Evolutionary conservation across 306 rosid genomes (phyloP).

Genomic region (Purshia tridentata): DNA sequence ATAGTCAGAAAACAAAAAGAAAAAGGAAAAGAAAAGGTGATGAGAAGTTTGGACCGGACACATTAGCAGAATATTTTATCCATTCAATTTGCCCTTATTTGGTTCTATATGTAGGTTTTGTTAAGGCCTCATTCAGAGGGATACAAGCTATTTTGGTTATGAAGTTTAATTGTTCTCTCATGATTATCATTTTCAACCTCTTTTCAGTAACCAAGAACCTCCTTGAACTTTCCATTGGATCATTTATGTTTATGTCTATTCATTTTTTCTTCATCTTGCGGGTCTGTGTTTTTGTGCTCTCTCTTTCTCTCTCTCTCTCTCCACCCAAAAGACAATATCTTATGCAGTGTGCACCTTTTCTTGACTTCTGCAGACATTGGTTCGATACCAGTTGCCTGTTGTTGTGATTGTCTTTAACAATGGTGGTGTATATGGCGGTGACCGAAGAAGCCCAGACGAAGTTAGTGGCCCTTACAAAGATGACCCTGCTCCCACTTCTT

Average conservation of each 20-base stretch:
- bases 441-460: conserved; percentile 67
- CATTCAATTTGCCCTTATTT: background rate
- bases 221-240: background rate
- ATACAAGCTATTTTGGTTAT: background rate
- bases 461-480: conserved; percentile 74
- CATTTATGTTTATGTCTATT: background rate
- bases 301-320: background rate
- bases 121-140: background rate
- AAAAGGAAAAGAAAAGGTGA: background rate
- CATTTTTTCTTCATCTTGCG: background rate
- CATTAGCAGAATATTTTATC: background rate
- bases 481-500: conserved; percentile 94
- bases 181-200: background rate
- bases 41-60: background rate
- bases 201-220: background rate
- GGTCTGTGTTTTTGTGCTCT: background rate
- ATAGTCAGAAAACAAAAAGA: background rate
- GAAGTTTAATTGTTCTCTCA: background rate
- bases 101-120: background rate
- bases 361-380: conserved; percentile 68
- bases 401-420: conserved; percentile 94
- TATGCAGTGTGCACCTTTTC: background rate
- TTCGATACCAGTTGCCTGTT: conserved; percentile 86
- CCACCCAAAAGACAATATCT: conserved; percentile 10
- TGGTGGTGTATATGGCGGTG: conserved; percentile 79